Evolutionary conservation across 352 stramenopile genomes (phyloP).

Genomic region (Phytophthora idaei): DNA sequence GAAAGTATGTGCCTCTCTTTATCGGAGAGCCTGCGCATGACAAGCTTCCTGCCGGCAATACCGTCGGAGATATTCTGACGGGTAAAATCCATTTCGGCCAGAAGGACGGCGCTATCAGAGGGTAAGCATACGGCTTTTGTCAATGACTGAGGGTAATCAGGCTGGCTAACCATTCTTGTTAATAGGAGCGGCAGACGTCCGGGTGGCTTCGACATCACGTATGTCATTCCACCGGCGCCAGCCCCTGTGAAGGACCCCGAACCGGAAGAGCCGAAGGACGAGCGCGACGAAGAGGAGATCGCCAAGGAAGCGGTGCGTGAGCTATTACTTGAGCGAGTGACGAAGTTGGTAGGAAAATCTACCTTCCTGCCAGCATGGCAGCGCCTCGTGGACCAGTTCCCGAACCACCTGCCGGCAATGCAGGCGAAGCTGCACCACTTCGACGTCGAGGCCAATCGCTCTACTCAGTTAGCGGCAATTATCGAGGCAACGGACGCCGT

Average conservation of each 20-base stretch:
- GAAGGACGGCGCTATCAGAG: constrained; percentile 68
- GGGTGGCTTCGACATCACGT: constrained; percentile 73
- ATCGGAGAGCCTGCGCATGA: constrained; percentile 72
- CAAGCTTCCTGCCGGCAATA: constrained; percentile 63
- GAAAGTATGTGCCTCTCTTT: constrained; percentile 77
- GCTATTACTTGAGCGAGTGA: constrained; percentile 66
- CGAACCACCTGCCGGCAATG: constrained; percentile 60
- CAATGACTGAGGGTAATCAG: background rate
- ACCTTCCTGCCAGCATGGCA: constrained; percentile 63
- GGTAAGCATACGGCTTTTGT: constrained; percentile 23
- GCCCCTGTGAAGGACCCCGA: constrained; percentile 66
- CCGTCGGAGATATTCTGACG: constrained; percentile 65
- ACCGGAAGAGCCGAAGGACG: constrained; percentile 69
- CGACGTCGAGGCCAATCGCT: constrained; percentile 61
- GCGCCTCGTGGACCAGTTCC: constrained; percentile 58
- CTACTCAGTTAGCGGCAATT: constrained; percentile 52
- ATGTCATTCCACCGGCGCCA: constrained; percentile 70
- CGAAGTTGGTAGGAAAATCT: constrained; percentile 72
- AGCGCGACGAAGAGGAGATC: constrained; percentile 67
- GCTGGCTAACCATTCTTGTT: constrained; percentile 13
- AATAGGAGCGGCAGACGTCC: constrained; percentile 58
- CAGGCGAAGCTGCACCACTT: constrained; percentile 80
- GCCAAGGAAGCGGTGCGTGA: constrained; percentile 79
- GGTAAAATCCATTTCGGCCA: constrained; percentile 80
- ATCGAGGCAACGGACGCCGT: constrained; percentile 62